Evolutionary conservation across 306 rosid genomes (phyloP).

Genomic region (Spatholobus suberectus): DNA sequence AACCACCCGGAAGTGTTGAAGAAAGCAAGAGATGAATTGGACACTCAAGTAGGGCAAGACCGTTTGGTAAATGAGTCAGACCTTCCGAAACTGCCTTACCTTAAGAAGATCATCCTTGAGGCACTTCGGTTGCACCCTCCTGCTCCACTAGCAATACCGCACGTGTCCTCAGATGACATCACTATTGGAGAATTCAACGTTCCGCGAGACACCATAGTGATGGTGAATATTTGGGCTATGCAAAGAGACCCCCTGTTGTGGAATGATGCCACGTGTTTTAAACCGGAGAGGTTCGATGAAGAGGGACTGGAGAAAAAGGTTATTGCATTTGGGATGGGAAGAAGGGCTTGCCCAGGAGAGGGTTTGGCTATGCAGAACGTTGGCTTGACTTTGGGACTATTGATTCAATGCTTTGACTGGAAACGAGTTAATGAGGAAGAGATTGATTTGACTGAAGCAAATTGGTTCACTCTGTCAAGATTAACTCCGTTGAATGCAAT

Average conservation of each 20-base stretch:
- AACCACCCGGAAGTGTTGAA: constrained; percentile 7
- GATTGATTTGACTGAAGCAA: constrained; percentile 24
- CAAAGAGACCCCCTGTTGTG: not conserved
- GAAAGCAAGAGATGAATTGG: constrained; percentile 30
- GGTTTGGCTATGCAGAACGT: not conserved
- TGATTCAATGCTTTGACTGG: constrained; percentile 43
- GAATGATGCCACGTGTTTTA: constrained; percentile 23
- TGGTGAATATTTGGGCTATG: constrained; percentile 30
- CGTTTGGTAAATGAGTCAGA: constrained; percentile 21
- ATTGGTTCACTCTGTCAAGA: not conserved
- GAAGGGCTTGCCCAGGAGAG: constrained; percentile 37
- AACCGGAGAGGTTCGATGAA: constrained; percentile 33
- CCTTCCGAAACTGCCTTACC: constrained; percentile 12
- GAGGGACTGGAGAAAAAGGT: constrained; percentile 16
- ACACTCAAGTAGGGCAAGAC: not conserved
- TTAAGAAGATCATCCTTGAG: constrained; percentile 5
- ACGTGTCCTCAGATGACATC: constrained; percentile 6
- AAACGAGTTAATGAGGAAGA: not conserved
- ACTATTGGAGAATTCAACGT: constrained; percentile 3
- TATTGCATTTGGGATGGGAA: constrained; percentile 18
- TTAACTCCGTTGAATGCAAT: constrained; percentile 10
- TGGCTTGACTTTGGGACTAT: constrained; percentile 15
- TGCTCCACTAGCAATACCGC: constrained; percentile 28
- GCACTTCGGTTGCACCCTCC: constrained; percentile 14
- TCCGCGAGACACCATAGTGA: constrained; percentile 11